Base-by-base conservation (phyloP, 2,329 filamentous ascomycete species). In the Neodidymelliopsis sp. region DNA sequence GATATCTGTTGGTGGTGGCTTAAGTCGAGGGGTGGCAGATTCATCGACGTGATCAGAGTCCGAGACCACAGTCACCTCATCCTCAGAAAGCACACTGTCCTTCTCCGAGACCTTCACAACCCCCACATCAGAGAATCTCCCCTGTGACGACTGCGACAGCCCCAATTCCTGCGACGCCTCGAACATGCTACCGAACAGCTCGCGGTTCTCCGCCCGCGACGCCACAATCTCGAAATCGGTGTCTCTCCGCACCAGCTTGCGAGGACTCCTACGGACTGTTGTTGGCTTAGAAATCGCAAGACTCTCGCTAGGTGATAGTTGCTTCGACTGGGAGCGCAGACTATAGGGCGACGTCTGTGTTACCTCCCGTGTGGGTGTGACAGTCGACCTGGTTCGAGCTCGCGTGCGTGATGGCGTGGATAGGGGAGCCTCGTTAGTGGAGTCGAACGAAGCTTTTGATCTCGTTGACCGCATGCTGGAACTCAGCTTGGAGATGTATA, bases 61-160 rank as follows among this genome's bases (percentile, higher is more conserved):
- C n/a, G 60, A 23, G 20, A 56, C n/a, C n/a, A n/a, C n/a, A n/a
- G n/a, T n/a, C n/a, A n/a, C n/a, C n/a, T n/a, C n/a, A n/a, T n/a
- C n/a, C n/a, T n/a, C n/a, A n/a, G n/a, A n/a, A n/a, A n/a, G n/a
- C n/a, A n/a, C n/a, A n/a, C n/a, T 69, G 28, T 56, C 61, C 27
- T 71, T 66, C 18, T 67, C 67, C 2, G 68, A 71, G 33, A 71
- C 63, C 36, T 66, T 68, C n/a, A 70, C 53, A 16, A 55, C 60
- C 5, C 46, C 48, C 10, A 65, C 54, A 20, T 67, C 56, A 8
- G 63, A 53, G 43, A 56, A 66, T 36, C 53, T 62, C 25, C 59
- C 54, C 39, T 61, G 59, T 2, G 58, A 62, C 8, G 41, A 49
- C 40, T 61, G 59, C 4, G 58, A 62, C n/a, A 44, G 51, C 12